These are phyloP conservation scores for Diutina siamensis DNA, from an alignment of 1,139 yeast species.

Conservation along the genomic window DNA sequence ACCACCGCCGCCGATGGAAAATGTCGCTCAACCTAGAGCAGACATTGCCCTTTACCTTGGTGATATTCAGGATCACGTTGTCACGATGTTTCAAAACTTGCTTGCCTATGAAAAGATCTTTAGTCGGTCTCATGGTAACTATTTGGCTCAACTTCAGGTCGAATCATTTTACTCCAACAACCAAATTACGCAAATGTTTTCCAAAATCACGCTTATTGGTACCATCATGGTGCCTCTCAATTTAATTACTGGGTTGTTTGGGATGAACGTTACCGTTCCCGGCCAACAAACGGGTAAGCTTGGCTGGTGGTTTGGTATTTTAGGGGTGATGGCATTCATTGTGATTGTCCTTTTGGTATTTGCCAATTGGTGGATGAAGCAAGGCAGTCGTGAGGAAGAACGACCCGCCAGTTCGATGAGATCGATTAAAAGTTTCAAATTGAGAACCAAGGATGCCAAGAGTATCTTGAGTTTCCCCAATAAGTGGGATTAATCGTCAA, in stretches of 20 bases:
- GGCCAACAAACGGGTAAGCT: constrained; percentile 41
- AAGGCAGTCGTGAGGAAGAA: background rate
- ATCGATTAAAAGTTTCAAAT: constrained; percentile 3
- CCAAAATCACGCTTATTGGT: constrained; percentile 84
- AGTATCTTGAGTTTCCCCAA: constrained; percentile 2
- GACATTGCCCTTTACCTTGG: constrained; percentile 84
- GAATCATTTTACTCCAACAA: constrained; percentile 81
- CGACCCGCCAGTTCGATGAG: background rate
- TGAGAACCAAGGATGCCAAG: constrained; percentile 2
- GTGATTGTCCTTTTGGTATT: constrained; percentile 16
- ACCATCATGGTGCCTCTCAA: constrained; percentile 85
- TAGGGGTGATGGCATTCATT: constrained; percentile 28
- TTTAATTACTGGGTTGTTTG: constrained; percentile 83
- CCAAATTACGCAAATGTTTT: constrained; percentile 73
- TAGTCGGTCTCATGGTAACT: constrained; percentile 83
- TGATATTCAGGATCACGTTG: constrained; percentile 95
- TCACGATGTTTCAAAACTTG: constrained; percentile 89
- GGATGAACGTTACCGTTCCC: constrained; percentile 91
- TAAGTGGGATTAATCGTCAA: constrained; percentile 5
- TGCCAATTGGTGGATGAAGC: constrained; percentile 26
- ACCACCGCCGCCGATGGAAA: background rate
- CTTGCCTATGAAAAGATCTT: constrained; percentile 86
- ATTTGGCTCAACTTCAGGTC: constrained; percentile 87
- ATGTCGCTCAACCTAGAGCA: constrained; percentile 42
- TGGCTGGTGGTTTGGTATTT: constrained; percentile 11